Conservation (phyloP, 2,329 filamentous ascomycete genomes). For the Laburnicola sp. region DNA sequence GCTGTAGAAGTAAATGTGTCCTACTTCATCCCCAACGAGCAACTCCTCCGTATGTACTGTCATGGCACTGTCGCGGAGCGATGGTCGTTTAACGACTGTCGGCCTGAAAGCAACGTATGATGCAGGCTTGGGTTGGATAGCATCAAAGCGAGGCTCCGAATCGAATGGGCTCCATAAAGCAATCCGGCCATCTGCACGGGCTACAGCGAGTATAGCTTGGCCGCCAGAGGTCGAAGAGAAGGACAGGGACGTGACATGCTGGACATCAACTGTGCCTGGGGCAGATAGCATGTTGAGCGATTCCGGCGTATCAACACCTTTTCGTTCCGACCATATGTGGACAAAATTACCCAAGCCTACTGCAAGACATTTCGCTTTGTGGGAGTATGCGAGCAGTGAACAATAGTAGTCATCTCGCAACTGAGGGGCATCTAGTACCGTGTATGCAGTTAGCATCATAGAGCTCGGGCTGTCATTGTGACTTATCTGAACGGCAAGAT, state of each 20-base stretch:
- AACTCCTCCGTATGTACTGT: conserved; percentile 76
- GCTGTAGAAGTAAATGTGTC: conserved; percentile 83
- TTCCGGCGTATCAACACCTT: conserved; percentile 65
- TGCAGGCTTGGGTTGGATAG: conserved; percentile 71
- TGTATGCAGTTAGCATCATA: conserved; percentile 46
- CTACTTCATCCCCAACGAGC: conserved; percentile 80
- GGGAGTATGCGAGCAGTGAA: conserved; percentile 83
- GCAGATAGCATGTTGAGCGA: conserved; percentile 56
- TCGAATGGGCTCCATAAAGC: conserved; percentile 78
- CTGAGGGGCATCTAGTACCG: conserved; percentile 83
- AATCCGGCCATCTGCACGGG: conserved; percentile 75
- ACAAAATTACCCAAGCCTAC: conserved; percentile 79
- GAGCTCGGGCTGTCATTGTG: neutral
- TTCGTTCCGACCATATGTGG: conserved; percentile 84
- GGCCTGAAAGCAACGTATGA: conserved; percentile 84
- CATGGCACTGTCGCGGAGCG: conserved; percentile 53
- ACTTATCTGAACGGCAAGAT: conserved; percentile 75
- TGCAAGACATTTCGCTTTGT: conserved; percentile 73
- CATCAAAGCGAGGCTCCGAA: conserved; percentile 70
- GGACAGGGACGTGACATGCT: conserved; percentile 77
- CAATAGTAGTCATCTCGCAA: conserved; percentile 97
- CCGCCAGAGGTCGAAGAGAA: conserved; percentile 81
- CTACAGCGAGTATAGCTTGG: conserved; percentile 81
- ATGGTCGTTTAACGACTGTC: conserved; percentile 55
- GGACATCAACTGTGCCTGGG: conserved; percentile 24